phyloP scores from a whole-genome alignment of 2,329 filamentous ascomycete species.

The Colletotrichum musicola region DNA sequence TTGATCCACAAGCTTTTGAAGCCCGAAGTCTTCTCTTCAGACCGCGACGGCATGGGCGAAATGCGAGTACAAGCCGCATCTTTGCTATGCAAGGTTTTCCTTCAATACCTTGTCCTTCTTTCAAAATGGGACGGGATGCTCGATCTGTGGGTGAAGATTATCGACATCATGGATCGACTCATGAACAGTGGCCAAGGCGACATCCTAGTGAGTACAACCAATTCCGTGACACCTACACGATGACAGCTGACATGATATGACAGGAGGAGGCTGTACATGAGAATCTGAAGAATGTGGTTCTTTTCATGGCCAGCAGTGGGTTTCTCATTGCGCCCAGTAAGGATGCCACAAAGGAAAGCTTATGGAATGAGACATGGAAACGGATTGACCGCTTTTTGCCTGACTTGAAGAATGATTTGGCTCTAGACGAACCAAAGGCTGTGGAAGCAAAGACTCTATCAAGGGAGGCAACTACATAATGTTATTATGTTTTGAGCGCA shows the following conservation, averaged over 20 bases:
- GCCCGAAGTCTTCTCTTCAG: conserved; percentile 92
- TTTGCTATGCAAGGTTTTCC: conserved; percentile 92
- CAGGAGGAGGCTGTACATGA: conserved; percentile 96
- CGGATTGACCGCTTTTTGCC: conserved; percentile 75
- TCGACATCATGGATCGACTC: conserved; percentile 94
- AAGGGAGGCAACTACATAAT: not conserved
- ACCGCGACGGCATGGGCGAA: conserved; percentile 94
- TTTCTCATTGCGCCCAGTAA: conserved; percentile 80
- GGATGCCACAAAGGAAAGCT: conserved; percentile 66
- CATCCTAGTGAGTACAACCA: conserved; percentile 74
- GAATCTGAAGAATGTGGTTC: conserved; percentile 93
- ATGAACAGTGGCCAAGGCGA: conserved; percentile 97
- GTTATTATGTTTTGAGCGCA: too few relatives aligned
- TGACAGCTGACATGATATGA: not conserved
- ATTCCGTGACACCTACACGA: not conserved
- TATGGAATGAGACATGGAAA: conserved; percentile 75
- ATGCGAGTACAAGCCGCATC: conserved; percentile 93
- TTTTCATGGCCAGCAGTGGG: conserved; percentile 93
- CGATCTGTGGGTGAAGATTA: conserved; percentile 90
- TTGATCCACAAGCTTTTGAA: conserved; percentile 89
- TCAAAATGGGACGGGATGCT: conserved; percentile 90
- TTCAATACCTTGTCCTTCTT: conserved; percentile 90
- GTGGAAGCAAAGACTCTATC: not conserved
- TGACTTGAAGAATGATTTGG: conserved; percentile 68
- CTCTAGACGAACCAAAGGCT: conserved; percentile 58